A percentile compares a stretch with the other conserved stretches of the same genome.
These are phyloP conservation scores for Talaromyces sp. DNA, from an alignment of 2,329 filamentous ascomycete genomes.

Conservation along the genomic window DNA sequence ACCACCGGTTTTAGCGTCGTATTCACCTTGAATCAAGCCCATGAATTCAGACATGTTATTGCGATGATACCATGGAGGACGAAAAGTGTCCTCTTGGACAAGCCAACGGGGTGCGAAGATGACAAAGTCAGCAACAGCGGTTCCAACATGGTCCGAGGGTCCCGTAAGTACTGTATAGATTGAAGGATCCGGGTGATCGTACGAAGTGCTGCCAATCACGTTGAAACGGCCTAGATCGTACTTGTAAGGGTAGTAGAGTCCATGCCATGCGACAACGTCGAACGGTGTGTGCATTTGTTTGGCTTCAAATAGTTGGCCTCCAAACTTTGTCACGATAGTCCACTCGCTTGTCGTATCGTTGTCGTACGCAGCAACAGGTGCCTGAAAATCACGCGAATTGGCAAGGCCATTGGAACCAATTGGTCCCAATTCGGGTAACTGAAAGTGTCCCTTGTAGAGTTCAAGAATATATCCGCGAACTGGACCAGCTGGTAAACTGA, in stretches of 20 bases:
- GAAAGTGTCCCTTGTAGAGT: background rate
- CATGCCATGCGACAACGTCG: background rate
- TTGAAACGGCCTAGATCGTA: background rate
- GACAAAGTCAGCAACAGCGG: background rate
- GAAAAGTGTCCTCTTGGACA: background rate
- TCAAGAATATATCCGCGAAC: background rate
- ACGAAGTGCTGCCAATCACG: background rate
- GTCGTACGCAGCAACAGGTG: background rate
- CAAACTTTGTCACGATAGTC: background rate
- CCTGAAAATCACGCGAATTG: background rate
- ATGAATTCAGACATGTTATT: background rate
- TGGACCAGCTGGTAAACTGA: background rate
- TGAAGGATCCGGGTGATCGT: background rate
- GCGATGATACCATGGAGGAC: background rate
- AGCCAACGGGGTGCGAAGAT: background rate
- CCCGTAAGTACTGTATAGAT: background rate
- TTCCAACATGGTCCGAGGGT: background rate
- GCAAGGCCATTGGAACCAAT: background rate
- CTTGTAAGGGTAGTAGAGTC: background rate
- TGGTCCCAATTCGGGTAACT: background rate
- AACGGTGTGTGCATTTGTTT: background rate
- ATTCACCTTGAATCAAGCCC: background rate
- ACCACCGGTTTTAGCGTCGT: background rate
- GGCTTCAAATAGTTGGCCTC: background rate
- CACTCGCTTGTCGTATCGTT: background rate